Percentiles rank a stretch among this genome's conserved stretches.
phyloP scores from a whole-genome alignment of 2,329 filamentous ascomycete genomes.

The Pseudogymnoascus sp. region DNA sequence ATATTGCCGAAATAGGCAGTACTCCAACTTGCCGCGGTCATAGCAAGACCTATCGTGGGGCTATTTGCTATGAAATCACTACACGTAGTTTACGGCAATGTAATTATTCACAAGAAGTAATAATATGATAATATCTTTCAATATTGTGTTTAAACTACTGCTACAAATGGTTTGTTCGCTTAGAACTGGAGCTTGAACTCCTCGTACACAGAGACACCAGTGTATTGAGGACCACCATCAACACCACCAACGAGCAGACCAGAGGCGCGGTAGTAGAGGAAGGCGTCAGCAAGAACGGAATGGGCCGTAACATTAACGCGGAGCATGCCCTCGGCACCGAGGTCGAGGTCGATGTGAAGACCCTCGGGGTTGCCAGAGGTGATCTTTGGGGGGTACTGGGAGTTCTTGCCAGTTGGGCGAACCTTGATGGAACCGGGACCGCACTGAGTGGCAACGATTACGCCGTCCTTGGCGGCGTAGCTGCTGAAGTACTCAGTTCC shows the following conservation, averaged over 20 bases:
- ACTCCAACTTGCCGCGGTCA: neutral
- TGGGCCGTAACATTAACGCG: neutral
- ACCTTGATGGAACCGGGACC: slow-evolving; percentile 16
- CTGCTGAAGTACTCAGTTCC: slow-evolving; percentile 23
- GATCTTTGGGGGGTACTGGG: slow-evolving; percentile 16
- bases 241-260: neutral
- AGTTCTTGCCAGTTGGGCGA: slow-evolving; percentile 18
- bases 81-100: neutral
- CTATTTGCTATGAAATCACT: neutral
- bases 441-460: slow-evolving; percentile 27
- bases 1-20: neutral
- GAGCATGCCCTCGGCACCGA: neutral
- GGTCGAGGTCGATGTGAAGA: slow-evolving; percentile 1
- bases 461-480: slow-evolving; percentile 29
- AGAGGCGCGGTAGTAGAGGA: neutral
- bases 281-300: neutral
- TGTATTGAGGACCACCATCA: neutral
- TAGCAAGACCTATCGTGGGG: neutral
- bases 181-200: slow-evolving; percentile 5
- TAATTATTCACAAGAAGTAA: neutral
- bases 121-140: neutral
- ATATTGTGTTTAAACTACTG: neutral
- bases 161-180: neutral
- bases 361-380: neutral
- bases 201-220: neutral